These are phyloP conservation scores for Plasmodium gallinaceum DNA, from an alignment of 169 alveolate genomes.

Conservation along the genomic window DNA sequence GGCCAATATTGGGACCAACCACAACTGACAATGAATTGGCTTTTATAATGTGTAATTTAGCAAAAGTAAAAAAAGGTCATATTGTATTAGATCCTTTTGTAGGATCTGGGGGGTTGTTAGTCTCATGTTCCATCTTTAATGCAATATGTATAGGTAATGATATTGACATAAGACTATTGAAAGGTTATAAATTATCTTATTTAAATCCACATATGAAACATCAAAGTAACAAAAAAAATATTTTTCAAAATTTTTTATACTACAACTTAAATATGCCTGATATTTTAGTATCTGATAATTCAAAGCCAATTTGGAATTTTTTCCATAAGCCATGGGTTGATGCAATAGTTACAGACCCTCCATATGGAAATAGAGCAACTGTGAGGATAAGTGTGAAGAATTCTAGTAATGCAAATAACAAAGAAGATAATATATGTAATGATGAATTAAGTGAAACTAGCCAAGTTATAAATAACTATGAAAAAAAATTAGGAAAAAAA, in stretches of 20 bases:
- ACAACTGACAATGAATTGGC: slow-evolving; percentile 96
- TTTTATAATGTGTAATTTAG: slow-evolving; percentile 95
- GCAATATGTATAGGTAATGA: slow-evolving; percentile 96
- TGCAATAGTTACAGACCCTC: slow-evolving; percentile 98
- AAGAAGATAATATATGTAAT: neutral
- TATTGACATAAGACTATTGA: slow-evolving; percentile 94
- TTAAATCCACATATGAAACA: slow-evolving; percentile 83
- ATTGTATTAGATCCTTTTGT: slow-evolving; percentile 96
- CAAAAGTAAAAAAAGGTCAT: slow-evolving; percentile 78
- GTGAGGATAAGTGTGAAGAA: slow-evolving; percentile 32
- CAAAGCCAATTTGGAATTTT: slow-evolving; percentile 65
- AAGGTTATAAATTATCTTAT: slow-evolving; percentile 89
- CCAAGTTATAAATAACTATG: neutral
- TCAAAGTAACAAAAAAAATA: slow-evolving; percentile 64
- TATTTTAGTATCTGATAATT: slow-evolving; percentile 76
- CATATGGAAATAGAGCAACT: slow-evolving; percentile 93
- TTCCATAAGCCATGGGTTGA: slow-evolving; percentile 92
- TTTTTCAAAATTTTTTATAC: slow-evolving; percentile 80
- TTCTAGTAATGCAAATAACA: neutral
- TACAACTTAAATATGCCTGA: slow-evolving; percentile 81
- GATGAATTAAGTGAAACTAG: neutral
- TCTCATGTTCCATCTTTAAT: slow-evolving; percentile 92
- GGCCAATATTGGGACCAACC: slow-evolving; percentile 99
- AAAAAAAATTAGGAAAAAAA: slow-evolving; percentile 2
- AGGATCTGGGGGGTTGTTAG: slow-evolving; percentile 97